phyloP scores from a whole-genome alignment of 768 basidiomycete species.

The Pisolithus orientalis region DNA sequence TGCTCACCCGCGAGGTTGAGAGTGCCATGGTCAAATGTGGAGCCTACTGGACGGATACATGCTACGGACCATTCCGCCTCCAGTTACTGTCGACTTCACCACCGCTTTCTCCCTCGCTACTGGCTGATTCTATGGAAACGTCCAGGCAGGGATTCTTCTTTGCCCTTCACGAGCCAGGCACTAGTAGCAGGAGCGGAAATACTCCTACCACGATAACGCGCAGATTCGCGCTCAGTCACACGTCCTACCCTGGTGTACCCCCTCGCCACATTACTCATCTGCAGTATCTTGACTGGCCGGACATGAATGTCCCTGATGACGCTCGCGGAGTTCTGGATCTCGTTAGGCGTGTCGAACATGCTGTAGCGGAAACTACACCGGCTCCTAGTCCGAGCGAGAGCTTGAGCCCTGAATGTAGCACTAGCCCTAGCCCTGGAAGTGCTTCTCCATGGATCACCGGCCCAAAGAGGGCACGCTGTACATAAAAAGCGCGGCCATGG shows the following conservation, averaged over 20 bases:
- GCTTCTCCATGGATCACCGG: conserved; percentile 10
- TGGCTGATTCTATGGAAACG: conserved; percentile 29
- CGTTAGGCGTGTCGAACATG: conserved; percentile 57
- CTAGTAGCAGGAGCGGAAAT: conserved; percentile 5
- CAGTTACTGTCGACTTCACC: conserved; percentile 44
- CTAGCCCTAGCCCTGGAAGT: conserved; percentile 14
- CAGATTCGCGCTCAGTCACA: conserved; percentile 64
- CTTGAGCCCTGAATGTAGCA: conserved; percentile 6
- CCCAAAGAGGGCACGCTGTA: conserved; percentile 11
- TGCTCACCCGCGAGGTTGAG: conserved; percentile 92
- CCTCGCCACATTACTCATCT: conserved; percentile 75
- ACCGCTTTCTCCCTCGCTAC: conserved; percentile 11
- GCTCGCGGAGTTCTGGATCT: conserved; percentile 70
- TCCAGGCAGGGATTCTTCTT: conserved; percentile 35
- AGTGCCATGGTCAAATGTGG: conserved; percentile 88
- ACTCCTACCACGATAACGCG: conserved; percentile 42
- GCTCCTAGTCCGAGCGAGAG: conserved; percentile 21
- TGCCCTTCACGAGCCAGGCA: conserved; percentile 21
- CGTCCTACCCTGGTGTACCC: conserved; percentile 49
- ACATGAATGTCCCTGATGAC: conserved; percentile 90
- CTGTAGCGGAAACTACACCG: conserved; percentile 22
- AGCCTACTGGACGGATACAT: conserved; percentile 71
- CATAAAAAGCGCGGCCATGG: conserved; percentile 11
- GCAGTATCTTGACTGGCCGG: conserved; percentile 94
- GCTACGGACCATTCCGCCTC: conserved; percentile 69